Conservation (phyloP, 148 eudicot genomes). For the Oxyria digyna region DNA sequence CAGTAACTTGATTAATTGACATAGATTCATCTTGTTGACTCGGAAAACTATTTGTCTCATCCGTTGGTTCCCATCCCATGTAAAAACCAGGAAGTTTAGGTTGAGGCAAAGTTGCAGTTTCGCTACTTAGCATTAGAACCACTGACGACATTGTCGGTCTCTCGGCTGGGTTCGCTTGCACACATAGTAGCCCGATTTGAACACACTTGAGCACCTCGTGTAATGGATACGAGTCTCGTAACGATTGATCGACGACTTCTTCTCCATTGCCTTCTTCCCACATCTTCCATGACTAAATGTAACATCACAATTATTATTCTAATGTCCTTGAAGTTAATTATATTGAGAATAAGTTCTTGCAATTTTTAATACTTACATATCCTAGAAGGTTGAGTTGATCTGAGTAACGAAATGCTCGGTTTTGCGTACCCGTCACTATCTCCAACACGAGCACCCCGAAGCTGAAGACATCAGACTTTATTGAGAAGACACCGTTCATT, state of each 20-base stretch:
- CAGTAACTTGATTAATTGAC: background rate
- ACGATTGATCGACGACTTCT: background rate
- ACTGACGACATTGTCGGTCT: background rate
- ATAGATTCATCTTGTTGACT: background rate
- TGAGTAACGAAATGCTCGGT: background rate
- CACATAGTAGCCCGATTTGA: background rate
- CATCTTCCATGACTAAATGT: background rate
- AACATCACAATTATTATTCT: no score
- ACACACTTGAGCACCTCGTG: background rate
- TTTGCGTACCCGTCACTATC: background rate
- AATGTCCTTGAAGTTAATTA: no score
- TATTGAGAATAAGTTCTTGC: background rate
- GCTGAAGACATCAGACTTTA: constrained; percentile 1
- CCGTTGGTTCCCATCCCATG: background rate
- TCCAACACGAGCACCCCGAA: background rate
- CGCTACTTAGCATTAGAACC: background rate
- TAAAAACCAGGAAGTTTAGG: background rate
- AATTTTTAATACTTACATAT: background rate
- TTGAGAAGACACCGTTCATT: background rate
- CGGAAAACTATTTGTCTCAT: background rate
- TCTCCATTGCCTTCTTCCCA: no score
- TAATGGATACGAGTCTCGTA: background rate
- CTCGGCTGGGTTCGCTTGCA: background rate
- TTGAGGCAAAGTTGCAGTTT: background rate
- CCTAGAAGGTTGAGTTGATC: background rate